phyloP scores from a whole-genome alignment of 1,139 yeast genomes.

The Debaryomycetaceae sp. region DNA sequence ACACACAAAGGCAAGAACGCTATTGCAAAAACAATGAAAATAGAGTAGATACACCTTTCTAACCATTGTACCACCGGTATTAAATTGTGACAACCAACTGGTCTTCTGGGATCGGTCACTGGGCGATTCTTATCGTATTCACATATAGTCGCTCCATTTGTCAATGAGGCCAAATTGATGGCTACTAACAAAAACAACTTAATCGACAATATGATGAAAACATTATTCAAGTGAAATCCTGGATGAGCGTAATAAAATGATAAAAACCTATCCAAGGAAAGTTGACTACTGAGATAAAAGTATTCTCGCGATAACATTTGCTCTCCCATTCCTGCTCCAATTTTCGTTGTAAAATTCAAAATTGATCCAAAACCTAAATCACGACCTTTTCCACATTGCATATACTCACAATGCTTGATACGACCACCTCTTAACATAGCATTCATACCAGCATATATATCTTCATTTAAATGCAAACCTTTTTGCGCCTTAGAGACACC shows the following conservation, averaged over 20 bases:
- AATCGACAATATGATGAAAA: conserved; percentile 72
- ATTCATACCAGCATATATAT: conserved; percentile 88
- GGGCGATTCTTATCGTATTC: conserved; percentile 51
- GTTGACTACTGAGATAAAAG: conserved; percentile 72
- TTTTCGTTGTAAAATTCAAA: conserved; percentile 78
- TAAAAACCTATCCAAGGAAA: conserved; percentile 76
- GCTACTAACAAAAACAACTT: conserved; percentile 67
- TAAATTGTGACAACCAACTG: conserved; percentile 73
- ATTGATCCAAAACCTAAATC: conserved; percentile 87
- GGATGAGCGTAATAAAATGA: conserved; percentile 91
- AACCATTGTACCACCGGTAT: conserved; percentile 80
- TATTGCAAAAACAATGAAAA: conserved; percentile 78
- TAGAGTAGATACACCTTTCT: conserved; percentile 73
- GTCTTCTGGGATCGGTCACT: conserved; percentile 57
- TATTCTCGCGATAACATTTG: conserved; percentile 83
- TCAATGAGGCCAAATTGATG: conserved; percentile 65
- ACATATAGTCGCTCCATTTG: conserved; percentile 59
- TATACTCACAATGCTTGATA: conserved; percentile 83
- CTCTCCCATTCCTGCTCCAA: conserved; percentile 96
- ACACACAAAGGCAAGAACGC: conserved; percentile 77
- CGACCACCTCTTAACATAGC: conserved; percentile 80
- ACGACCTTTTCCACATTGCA: conserved; percentile 89
- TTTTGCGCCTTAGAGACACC: conserved; percentile 88
- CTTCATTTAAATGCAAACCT: conserved; percentile 84
- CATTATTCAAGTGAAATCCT: conserved; percentile 82